Base-by-base conservation (phyloP, 108 stramenopile genomes). In the Cyclotella kingstonii region DNA sequence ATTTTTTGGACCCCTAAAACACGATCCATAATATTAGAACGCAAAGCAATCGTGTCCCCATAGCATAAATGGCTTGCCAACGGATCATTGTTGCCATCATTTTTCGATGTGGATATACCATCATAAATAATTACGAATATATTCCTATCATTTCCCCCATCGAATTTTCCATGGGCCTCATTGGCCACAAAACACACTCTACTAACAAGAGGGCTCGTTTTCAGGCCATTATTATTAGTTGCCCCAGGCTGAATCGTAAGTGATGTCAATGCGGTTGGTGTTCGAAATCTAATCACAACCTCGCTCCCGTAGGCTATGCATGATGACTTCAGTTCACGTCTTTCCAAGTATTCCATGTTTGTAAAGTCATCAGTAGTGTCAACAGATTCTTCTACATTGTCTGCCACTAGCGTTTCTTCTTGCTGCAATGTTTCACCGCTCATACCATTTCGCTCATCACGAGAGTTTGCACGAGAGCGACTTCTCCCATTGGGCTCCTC, bases 281-380 rank as follows among this genome's bases (percentile, higher is more conserved):
- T 35, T 10, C 55, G 64, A 34, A 65, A 58, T 35, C 70, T 41
- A 17, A 76, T 2, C 5, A 76, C 25, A 14, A 76, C 27, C 63
- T 70, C 69, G 39, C 39, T 66, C 46, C 64, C 70, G 33, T 76
- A 76, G 25, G 7, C 55, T 28, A 73, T n/a, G 45, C 64, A 66
- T 27, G 54, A 42, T 3, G 67, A 50, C 29, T 50, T 61, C 46
- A 60, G 14, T 25, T 43, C 39, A 22, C 47, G 53, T 19, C 35
- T 45, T 21, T 40, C 10, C 21, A 36, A 54, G 3, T 30, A 54
- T 29, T 54, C 51, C 42, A 56, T 45, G 30, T 34, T 39, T 17
- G 25, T 60, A 19, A 19, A 15, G 15, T 36, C 23, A 3, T 46
- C 31, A n/a, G 23, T 38, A 31, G 26, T 22, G 14, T 52, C 57